Evolutionary conservation across 129 eudicot genomes (phyloP).

Genomic region (Helichrysum umbraculigerum): DNA sequence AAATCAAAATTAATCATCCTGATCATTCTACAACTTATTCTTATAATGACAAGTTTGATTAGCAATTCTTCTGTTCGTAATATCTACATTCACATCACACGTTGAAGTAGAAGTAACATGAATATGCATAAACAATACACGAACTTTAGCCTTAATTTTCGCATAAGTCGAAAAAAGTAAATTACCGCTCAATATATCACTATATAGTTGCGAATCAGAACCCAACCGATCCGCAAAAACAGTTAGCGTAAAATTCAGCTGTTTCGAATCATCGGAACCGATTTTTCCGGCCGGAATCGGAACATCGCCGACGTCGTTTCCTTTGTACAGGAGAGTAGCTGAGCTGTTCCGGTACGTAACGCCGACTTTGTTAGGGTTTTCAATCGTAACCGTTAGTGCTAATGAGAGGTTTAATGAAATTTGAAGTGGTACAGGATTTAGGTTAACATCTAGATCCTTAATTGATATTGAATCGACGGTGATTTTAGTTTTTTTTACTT

Average conservation of each 20-base stretch:
- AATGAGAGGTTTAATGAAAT: conserved; percentile 30
- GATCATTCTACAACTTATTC: conserved; percentile 39
- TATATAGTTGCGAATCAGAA: conserved; percentile 40
- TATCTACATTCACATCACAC: conserved; percentile 55
- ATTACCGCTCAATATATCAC: conserved; percentile 51
- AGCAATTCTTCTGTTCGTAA: conserved; percentile 24
- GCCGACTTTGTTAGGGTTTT: conserved; percentile 39
- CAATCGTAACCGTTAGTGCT: conserved; percentile 9
- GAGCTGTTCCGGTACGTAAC: conserved; percentile 35
- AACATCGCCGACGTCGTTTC: conserved; percentile 58
- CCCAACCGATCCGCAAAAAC: conserved; percentile 73
- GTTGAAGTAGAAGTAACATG: conserved; percentile 62
- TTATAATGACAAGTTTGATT: conserved; percentile 57
- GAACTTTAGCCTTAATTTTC: conserved; percentile 55
- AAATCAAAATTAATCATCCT: not conserved
- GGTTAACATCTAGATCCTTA: not conserved
- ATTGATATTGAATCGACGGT: conserved; percentile 19
- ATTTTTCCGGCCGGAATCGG: conserved; percentile 70
- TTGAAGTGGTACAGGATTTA: not conserved
- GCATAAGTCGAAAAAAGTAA: conserved; percentile 51
- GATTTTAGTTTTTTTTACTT: conserved; percentile 21
- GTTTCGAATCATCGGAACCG: conserved; percentile 37
- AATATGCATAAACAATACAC: conserved; percentile 47
- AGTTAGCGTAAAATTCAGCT: conserved; percentile 61
- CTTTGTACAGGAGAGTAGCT: conserved; percentile 48